Percentiles rank a stretch among this genome's conserved stretches.
phyloP scores from a whole-genome alignment of 768 basidiomycete genomes.

The Phanerochaete carnosa region DNA sequence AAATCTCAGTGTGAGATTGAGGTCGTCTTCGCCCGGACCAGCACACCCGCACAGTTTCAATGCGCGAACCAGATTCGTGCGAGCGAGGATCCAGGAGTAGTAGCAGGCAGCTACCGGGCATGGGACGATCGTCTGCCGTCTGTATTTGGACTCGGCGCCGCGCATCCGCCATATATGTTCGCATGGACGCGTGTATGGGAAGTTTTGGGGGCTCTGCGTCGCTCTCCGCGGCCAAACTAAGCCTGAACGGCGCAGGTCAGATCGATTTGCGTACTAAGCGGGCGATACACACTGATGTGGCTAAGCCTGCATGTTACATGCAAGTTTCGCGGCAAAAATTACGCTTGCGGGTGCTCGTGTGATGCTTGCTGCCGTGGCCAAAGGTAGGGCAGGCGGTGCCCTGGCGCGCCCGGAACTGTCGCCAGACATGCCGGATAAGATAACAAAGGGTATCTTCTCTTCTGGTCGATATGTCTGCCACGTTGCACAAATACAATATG shows the following conservation, averaged over 20 bases:
- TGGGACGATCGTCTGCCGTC: background rate
- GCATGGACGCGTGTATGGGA: background rate
- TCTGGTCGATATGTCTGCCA: background rate
- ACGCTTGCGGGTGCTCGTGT: background rate
- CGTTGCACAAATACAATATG: background rate
- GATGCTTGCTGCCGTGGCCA: background rate
- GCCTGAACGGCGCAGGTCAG: background rate
- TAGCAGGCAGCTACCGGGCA: background rate
- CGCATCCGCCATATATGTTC: background rate
- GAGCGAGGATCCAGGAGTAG: background rate
- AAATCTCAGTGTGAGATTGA: background rate
- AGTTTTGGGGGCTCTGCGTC: background rate
- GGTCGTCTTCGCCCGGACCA: background rate
- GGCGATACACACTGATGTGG: background rate
- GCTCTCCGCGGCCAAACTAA: background rate
- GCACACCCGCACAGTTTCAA: background rate
- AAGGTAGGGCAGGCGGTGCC: background rate
- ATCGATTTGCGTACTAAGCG: background rate
- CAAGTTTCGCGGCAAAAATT: background rate
- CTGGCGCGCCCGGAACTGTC: background rate
- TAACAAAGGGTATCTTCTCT: background rate
- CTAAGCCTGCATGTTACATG: background rate
- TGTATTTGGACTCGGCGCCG: background rate
- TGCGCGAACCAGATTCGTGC: background rate
- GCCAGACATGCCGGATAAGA: background rate